phyloP scores from a whole-genome alignment of 2,329 filamentous ascomycete species.

The Pseudogymnoascus sp. region DNA sequence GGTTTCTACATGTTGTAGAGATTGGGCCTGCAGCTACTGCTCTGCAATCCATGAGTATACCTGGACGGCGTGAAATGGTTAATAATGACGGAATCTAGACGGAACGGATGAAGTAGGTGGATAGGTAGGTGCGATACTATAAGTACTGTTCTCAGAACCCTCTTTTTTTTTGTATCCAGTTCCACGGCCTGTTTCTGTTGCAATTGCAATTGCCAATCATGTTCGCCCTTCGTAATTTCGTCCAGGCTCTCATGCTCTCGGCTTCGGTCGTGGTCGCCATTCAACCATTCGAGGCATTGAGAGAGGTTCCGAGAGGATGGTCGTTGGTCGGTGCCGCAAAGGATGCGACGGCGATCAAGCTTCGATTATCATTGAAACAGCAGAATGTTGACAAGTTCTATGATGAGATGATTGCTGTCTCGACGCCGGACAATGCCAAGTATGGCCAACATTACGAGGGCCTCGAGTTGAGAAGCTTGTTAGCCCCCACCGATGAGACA shows the following conservation, averaged over 20 bases:
- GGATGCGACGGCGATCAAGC: conserved; percentile 13
- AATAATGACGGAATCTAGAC: neutral
- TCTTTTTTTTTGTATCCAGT: neutral
- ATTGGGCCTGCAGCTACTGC: neutral
- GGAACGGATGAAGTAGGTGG: neutral
- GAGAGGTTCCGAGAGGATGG: conserved; percentile 17
- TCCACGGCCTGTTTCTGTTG: neutral
- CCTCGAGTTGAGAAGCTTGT: conserved; percentile 35
- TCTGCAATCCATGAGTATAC: neutral
- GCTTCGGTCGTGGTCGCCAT: conserved; percentile 11
- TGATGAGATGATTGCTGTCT: conserved; percentile 26
- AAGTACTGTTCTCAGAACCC: neutral
- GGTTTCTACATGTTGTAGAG: neutral
- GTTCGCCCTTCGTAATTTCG: conserved; percentile 10
- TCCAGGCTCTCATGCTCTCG: conserved; percentile 14
- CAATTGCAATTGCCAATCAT: conserved; percentile 10
- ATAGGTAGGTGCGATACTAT: neutral
- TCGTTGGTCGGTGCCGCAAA: conserved; percentile 14
- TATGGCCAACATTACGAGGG: conserved; percentile 42
- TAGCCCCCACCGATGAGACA: conserved; percentile 32
- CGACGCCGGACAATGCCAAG: conserved; percentile 36
- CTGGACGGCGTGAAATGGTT: neutral
- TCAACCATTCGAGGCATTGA: conserved; percentile 15
- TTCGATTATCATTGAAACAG: conserved; percentile 17
- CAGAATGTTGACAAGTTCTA: conserved; percentile 18